Conservation (phyloP, 306 rosid species). For the Castanea crenata region DNA sequence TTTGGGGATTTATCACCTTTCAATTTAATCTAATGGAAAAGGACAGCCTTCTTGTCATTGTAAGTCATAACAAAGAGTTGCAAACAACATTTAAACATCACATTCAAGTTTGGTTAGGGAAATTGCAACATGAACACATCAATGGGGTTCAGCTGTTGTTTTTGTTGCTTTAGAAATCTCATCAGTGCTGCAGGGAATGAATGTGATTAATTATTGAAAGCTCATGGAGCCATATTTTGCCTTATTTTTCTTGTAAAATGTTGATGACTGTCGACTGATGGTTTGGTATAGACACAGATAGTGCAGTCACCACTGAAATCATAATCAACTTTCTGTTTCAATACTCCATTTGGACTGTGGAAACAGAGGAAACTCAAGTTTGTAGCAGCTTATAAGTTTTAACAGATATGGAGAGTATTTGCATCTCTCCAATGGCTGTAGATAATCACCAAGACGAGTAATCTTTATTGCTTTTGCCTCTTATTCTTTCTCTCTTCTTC, state of each 20-base stretch:
- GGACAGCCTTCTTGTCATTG: neutral
- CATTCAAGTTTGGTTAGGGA: neutral
- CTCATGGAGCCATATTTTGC: neutral
- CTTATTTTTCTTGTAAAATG: neutral
- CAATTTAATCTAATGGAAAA: neutral
- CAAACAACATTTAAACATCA: neutral
- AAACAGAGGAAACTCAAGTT: neutral
- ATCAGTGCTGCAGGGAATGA: neutral
- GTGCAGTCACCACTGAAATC: neutral
- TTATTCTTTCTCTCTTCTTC: no score
- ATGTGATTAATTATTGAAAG: neutral
- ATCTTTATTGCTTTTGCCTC: no score
- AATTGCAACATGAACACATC: neutral
- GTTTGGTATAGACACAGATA: neutral
- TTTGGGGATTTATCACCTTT: neutral
- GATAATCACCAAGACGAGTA: no score
- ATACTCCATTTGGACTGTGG: neutral
- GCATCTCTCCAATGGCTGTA: no score
- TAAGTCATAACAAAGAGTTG: no score
- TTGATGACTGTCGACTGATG: neutral
- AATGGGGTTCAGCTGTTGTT: neutral
- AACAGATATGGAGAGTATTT: neutral
- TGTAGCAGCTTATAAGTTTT: neutral
- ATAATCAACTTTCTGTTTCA: neutral
- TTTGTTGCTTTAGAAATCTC: neutral